A percentile compares a stretch with the other conserved stretches of the same genome.
Conservation (phyloP, 1,139 yeast species). For the Taiozyma sp. region DNA sequence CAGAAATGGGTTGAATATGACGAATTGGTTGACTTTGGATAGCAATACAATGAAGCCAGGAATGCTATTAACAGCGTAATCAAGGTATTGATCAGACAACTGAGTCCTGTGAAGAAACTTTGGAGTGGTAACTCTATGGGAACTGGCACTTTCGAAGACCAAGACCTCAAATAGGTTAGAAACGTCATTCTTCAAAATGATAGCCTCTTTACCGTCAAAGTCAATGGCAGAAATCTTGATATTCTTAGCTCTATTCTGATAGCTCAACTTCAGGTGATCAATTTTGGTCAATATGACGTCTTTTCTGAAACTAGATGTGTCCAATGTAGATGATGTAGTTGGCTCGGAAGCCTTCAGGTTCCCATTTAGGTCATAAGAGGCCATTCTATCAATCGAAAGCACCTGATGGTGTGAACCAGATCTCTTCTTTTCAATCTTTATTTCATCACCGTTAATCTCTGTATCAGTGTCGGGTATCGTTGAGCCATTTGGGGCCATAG, state of each 20-base stretch:
- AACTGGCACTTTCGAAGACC: constrained; percentile 36
- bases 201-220: constrained; percentile 54
- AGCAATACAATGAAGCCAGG: constrained; percentile 26
- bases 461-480: constrained; percentile 3
- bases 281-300: constrained; percentile 66
- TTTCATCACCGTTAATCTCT: constrained; percentile 8
- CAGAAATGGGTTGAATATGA: constrained; percentile 62
- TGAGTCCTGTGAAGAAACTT: constrained; percentile 20
- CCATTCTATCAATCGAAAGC: constrained; percentile 60
- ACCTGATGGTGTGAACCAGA: constrained; percentile 54
- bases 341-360: constrained; percentile 14
- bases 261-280: constrained; percentile 37
- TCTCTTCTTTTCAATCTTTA: constrained; percentile 41
- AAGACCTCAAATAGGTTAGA: constrained; percentile 41
- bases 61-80: constrained; percentile 14
- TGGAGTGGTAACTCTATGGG: constrained; percentile 23
- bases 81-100: constrained; percentile 15
- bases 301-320: constrained; percentile 30
- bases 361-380: constrained; percentile 30
- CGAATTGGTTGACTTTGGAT: constrained; percentile 37
- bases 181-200: constrained; percentile 39
- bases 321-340: constrained; percentile 6
- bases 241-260: constrained; percentile 28
- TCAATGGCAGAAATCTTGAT: constrained; percentile 41
- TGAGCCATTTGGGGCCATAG: constrained; percentile 1